A percentile compares a stretch with the other conserved stretches of the same genome.
These are phyloP conservation scores for Kuraishia piskuri DNA, from an alignment of 805 yeast species.

Conservation along the genomic window DNA sequence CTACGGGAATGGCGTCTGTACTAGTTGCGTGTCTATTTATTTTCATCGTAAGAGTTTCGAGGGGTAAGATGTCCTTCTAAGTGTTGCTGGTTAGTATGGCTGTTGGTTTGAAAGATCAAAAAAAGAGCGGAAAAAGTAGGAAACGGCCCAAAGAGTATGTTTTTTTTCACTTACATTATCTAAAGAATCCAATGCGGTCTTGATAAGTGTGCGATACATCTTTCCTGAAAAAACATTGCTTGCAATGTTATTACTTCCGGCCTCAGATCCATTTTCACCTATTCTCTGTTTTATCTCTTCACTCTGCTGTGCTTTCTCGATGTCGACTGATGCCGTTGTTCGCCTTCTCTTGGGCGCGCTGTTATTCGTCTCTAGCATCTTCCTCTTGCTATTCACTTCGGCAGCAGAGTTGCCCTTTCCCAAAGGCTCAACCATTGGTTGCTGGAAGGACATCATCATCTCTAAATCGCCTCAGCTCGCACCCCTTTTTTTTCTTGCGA, in stretches of 20 bases:
- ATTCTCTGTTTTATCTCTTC: background rate
- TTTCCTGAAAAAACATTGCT: constrained; percentile 3
- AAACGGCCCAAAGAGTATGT: constrained; percentile 4
- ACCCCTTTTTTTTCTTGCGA: too few relatives aligned
- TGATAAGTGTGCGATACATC: constrained; percentile 32
- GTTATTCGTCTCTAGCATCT: background rate
- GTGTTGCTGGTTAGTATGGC: constrained; percentile 16
- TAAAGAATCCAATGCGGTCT: constrained; percentile 61
- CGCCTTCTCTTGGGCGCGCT: background rate
- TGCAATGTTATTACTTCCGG: background rate
- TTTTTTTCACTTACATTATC: constrained; percentile 37
- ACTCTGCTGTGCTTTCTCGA: background rate
- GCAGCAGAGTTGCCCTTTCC: background rate
- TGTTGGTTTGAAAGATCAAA: constrained; percentile 1
- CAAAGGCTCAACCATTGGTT: background rate
- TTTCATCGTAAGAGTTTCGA: constrained; percentile 54
- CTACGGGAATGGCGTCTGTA: constrained; percentile 43
- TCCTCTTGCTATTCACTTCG: background rate
- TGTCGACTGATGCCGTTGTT: background rate
- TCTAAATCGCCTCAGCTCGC: background rate
- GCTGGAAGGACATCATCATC: background rate
- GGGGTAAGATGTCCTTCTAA: constrained; percentile 40
- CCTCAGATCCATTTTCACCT: background rate
- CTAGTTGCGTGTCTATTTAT: constrained; percentile 42
- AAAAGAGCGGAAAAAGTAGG: constrained; percentile 3